phyloP scores from a whole-genome alignment of 148 eudicot species.

The Oxyria digyna region DNA sequence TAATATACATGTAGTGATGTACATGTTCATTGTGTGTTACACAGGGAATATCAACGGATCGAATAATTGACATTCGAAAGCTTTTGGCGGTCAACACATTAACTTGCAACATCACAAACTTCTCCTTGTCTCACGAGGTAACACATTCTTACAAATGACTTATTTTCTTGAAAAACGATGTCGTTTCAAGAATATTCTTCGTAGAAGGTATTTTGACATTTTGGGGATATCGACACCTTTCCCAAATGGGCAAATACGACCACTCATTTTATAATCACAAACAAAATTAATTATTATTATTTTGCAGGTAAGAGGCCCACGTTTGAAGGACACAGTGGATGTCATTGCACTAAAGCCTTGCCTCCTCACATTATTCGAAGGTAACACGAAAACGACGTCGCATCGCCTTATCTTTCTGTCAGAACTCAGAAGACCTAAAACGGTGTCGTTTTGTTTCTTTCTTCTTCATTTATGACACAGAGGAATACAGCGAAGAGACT shows the following conservation, averaged over 20 bases:
- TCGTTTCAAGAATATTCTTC: background rate
- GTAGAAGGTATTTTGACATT: no score
- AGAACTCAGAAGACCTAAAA: constrained; percentile 3
- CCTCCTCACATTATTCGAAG: constrained; percentile 72
- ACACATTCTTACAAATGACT: background rate
- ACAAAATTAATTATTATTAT: background rate
- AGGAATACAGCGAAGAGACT: constrained; percentile 69
- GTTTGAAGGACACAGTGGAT: constrained; percentile 76
- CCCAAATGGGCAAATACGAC: constrained; percentile 8
- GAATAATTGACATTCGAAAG: constrained; percentile 72
- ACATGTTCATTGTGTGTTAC: background rate
- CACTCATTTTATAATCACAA: background rate
- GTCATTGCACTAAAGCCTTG: constrained; percentile 89
- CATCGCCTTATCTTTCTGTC: constrained; percentile 13
- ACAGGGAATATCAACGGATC: constrained; percentile 96
- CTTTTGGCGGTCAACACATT: constrained; percentile 57
- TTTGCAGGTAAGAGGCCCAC: constrained; percentile 77
- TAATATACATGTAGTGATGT: background rate
- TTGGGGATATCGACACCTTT: background rate
- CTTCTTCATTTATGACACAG: constrained; percentile 24
- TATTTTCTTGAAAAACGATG: background rate
- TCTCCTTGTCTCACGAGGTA: constrained; percentile 90
- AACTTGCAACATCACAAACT: constrained; percentile 73
- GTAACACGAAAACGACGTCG: constrained; percentile 34
- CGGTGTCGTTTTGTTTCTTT: constrained; percentile 16